These are phyloP conservation scores for Filobasidium wieringae DNA, from an alignment of 768 basidiomycete species.

Conservation along the genomic window DNA sequence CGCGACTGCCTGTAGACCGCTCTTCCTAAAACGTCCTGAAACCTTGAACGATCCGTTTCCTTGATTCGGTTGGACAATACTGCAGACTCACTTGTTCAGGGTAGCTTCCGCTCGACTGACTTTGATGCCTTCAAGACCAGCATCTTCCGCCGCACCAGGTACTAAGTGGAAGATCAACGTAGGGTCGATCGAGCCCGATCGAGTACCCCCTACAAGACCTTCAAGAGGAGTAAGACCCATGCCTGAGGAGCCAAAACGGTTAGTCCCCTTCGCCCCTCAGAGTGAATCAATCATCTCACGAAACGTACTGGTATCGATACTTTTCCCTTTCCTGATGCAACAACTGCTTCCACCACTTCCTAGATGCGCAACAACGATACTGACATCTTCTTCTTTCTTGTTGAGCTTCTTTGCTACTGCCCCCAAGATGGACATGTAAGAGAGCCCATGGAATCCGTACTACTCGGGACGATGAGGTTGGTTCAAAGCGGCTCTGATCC, in stretches of 20 bases:
- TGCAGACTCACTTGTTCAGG: conserved; percentile 39
- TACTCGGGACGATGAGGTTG: background rate
- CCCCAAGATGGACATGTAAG: conserved; percentile 52
- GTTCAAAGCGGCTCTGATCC: background rate
- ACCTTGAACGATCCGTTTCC: background rate
- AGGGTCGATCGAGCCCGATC: conserved; percentile 71
- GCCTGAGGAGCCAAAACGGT: conserved; percentile 7
- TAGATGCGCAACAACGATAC: conserved; percentile 72
- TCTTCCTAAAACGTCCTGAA: conserved; percentile 42
- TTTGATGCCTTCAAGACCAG: conserved; percentile 48
- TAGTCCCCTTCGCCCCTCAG: background rate
- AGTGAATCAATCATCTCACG: background rate
- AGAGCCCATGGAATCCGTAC: conserved; percentile 78
- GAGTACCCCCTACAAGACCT: conserved; percentile 78
- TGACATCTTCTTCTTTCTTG: conserved; percentile 49
- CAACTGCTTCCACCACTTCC: conserved; percentile 84
- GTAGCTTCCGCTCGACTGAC: conserved; percentile 41
- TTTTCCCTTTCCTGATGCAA: conserved; percentile 58
- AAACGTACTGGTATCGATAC: conserved; percentile 56
- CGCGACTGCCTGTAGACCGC: conserved; percentile 65
- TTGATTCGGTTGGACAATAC: background rate
- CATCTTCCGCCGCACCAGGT: conserved; percentile 53
- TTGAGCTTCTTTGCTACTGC: conserved; percentile 51
- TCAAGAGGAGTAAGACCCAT: conserved; percentile 89
- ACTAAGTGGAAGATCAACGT: conserved; percentile 77